Conservation (phyloP, 768 basidiomycete genomes). For the Suillus spraguei region DNA sequence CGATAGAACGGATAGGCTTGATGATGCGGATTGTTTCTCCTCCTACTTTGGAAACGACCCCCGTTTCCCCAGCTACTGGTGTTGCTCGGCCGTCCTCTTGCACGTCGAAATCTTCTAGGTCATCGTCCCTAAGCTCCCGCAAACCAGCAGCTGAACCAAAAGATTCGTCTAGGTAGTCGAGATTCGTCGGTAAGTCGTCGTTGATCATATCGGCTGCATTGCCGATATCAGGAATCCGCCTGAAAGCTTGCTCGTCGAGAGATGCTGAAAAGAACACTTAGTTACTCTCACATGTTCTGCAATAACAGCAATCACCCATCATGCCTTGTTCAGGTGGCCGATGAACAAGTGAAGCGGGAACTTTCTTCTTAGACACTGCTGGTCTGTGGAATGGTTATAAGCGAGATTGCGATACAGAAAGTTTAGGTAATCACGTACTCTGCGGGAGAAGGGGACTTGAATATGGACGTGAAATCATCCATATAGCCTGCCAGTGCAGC, state of each 20-base stretch:
- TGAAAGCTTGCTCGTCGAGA: slow-evolving; percentile 84
- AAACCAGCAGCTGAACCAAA: slow-evolving; percentile 80
- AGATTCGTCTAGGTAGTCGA: slow-evolving; percentile 84
- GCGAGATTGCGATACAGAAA: not conserved
- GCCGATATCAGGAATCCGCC: slow-evolving; percentile 71
- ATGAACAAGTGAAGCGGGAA: slow-evolving; percentile 5
- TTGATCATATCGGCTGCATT: slow-evolving; percentile 84
- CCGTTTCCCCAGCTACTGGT: slow-evolving; percentile 33
- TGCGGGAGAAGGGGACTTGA: slow-evolving; percentile 36
- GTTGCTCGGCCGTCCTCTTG: slow-evolving; percentile 21
- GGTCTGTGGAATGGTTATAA: not conserved
- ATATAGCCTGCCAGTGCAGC: slow-evolving; percentile 58
- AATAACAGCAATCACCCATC: slow-evolving; percentile 27
- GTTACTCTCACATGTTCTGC: slow-evolving; percentile 4
- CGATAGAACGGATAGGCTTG: slow-evolving; percentile 62
- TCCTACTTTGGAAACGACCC: slow-evolving; percentile 62
- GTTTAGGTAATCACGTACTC: slow-evolving; percentile 20
- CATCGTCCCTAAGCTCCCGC: slow-evolving; percentile 71
- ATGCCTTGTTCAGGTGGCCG: slow-evolving; percentile 19
- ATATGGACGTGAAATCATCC: slow-evolving; percentile 49
- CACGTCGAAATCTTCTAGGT: slow-evolving; percentile 65
- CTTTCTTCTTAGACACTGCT: slow-evolving; percentile 13
- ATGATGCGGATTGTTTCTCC: slow-evolving; percentile 89
- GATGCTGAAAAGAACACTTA: slow-evolving; percentile 47
- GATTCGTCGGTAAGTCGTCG: slow-evolving; percentile 90